phyloP scores from a whole-genome alignment of 2,329 filamentous ascomycete genomes.

The Sporothrix brunneoviolacea region DNA sequence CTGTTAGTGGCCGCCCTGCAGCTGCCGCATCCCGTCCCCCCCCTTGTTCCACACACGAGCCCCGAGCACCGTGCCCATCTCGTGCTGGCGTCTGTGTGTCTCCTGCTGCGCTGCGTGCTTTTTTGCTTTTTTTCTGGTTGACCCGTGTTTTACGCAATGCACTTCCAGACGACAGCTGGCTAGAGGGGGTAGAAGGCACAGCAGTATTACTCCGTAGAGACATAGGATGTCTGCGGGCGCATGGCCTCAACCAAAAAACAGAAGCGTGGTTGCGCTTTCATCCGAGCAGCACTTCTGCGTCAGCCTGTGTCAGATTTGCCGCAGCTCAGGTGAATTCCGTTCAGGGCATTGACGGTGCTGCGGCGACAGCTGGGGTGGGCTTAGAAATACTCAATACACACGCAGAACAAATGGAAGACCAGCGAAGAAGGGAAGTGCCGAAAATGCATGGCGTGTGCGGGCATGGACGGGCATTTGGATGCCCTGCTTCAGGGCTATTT shows the following conservation, averaged over 20 bases:
- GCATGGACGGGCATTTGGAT: too few species aligned
- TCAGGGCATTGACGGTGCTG: slow-evolving; percentile 20
- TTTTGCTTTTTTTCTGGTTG: not conserved
- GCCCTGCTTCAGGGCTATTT: too few species aligned
- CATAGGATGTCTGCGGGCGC: too few species aligned
- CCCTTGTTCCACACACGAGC: not conserved
- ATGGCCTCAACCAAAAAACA: not conserved
- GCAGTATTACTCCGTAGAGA: too few species aligned
- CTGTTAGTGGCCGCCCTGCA: too few species aligned
- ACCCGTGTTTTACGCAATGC: slow-evolving; percentile 6
- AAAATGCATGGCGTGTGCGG: too few species aligned
- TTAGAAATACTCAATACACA: not conserved
- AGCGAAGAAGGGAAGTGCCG: not conserved
- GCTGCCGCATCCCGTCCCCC: too few species aligned
- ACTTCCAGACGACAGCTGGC: too few species aligned
- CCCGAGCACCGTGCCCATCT: too few species aligned
- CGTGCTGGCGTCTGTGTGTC: not conserved
- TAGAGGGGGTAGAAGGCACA: too few species aligned
- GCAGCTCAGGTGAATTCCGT: slow-evolving; percentile 13
- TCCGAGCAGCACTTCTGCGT: slow-evolving; percentile 17
- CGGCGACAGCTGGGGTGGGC: not conserved
- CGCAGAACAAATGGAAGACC: not conserved
- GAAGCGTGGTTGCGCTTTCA: not conserved
- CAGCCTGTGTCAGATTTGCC: slow-evolving; percentile 20
- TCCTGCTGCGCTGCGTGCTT: not conserved